Conservation (phyloP, 2,329 filamentous ascomycete genomes). For the Phoma sp. region DNA sequence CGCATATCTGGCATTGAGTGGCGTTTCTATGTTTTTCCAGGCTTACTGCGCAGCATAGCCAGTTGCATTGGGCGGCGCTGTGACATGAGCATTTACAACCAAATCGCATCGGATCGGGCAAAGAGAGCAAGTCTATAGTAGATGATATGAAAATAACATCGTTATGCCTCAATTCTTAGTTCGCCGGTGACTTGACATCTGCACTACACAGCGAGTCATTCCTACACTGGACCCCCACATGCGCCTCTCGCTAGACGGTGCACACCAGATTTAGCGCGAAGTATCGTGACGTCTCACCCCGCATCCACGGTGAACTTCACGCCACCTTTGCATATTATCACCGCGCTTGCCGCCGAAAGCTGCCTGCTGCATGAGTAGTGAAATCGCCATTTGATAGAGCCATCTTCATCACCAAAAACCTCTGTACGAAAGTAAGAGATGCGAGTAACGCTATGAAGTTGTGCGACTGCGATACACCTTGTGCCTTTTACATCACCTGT, state of each 20-base stretch:
- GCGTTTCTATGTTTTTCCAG: conserved; percentile 22
- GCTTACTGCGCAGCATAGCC: conserved; percentile 6
- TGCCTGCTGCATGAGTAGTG: neutral
- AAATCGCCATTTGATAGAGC: neutral
- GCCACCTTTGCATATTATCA: conserved; percentile 11
- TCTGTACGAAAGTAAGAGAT: neutral
- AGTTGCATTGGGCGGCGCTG: conserved; percentile 38
- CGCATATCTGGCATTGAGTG: conserved; percentile 24
- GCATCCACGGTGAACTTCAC: conserved; percentile 18
- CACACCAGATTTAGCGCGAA: conserved; percentile 20
- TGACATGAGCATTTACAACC: conserved; percentile 31
- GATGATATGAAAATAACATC: neutral
- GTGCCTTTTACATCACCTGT: conserved; percentile 2
- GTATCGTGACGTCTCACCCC: conserved; percentile 36
- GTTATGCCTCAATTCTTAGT: neutral
- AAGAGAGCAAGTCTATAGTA: neutral
- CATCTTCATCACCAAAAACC: too few species aligned
- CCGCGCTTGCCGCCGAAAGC: conserved; percentile 9
- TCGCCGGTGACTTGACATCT: neutral
- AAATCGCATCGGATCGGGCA: conserved; percentile 3
- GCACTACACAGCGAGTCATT: conserved; percentile 5
- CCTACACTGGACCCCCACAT: conserved; percentile 15
- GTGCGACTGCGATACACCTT: too few species aligned
- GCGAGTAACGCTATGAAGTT: neutral
- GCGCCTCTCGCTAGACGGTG: conserved; percentile 15